Conservation (phyloP, 495 filamentous ascomycete genomes). For the Tuber borchii region DNA sequence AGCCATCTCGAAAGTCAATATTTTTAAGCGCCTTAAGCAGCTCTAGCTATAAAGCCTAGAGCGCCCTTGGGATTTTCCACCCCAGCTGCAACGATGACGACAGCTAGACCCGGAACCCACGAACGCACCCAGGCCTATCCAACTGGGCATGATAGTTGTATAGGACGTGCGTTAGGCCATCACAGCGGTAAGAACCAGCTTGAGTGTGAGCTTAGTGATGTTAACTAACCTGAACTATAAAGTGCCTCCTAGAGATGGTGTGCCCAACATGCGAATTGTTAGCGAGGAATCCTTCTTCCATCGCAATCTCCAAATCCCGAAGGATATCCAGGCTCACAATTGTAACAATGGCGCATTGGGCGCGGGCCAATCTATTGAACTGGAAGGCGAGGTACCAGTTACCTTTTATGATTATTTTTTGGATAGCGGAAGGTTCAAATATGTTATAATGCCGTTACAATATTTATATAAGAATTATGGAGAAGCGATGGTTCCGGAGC, state of each 20-base stretch:
- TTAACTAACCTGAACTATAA: not conserved
- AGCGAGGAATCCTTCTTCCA: not conserved
- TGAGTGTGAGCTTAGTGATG: not conserved
- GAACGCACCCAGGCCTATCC: not conserved
- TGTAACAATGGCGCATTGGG: not conserved
- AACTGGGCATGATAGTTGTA: not conserved
- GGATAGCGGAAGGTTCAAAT: not conserved
- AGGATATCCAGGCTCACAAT: not conserved
- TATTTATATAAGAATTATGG: slow-evolving; percentile 8
- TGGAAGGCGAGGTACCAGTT: slow-evolving; percentile 5
- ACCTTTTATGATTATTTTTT: slow-evolving; percentile 10
- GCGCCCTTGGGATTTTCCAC: not conserved
- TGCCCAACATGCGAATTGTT: not conserved
- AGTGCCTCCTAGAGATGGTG: not conserved
- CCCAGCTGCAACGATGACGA: not conserved
- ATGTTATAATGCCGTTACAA: slow-evolving; percentile 14
- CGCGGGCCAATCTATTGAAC: not conserved
- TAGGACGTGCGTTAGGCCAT: not conserved
- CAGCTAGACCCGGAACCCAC: not conserved
- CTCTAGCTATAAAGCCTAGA: not conserved
- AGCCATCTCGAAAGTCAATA: not conserved
- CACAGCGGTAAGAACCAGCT: not conserved
- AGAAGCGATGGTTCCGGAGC: slow-evolving; percentile 4
- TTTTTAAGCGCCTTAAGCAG: not conserved
- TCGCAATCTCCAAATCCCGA: not conserved